phyloP scores from a whole-genome alignment of 2,329 filamentous ascomycete species.

The Cercospora citrullina region DNA sequence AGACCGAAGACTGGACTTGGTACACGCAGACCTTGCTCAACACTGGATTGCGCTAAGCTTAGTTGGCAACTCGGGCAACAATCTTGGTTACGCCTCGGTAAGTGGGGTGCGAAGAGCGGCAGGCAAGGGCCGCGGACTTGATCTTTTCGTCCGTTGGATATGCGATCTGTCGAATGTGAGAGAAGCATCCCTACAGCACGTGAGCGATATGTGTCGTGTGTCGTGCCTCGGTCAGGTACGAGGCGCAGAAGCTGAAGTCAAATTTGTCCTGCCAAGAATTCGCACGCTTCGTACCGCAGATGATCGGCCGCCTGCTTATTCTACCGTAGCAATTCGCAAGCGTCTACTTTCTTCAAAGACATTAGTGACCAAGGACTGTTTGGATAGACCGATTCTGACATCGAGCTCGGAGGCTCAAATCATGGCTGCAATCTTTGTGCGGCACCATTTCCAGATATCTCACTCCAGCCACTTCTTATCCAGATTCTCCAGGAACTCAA shows the following conservation, averaged over 20 bases:
- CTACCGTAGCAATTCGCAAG: background rate
- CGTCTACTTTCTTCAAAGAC: background rate
- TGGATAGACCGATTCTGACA: background rate
- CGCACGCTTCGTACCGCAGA: background rate
- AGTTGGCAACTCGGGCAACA: background rate
- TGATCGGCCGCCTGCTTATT: background rate
- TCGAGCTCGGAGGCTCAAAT: background rate
- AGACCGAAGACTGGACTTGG: background rate
- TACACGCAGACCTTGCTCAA: background rate
- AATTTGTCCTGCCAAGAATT: background rate
- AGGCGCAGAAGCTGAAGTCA: conserved; percentile 1
- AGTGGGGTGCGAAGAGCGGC: background rate
- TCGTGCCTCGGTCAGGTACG: conserved; percentile 1
- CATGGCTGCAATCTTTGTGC: background rate
- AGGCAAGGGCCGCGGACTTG: background rate
- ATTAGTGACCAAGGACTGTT: background rate
- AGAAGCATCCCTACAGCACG: background rate
- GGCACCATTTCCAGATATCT: background rate
- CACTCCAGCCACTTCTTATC: conserved; percentile 41
- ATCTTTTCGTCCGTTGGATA: too few species aligned
- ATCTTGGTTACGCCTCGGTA: background rate
- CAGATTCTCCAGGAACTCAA: conserved; percentile 47
- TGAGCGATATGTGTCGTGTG: background rate
- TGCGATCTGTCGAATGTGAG: background rate
- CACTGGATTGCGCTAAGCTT: background rate